A percentile compares a stretch with the other conserved stretches of the same genome.
Evolutionary conservation across 164 flowering plant genomes (phyloP).

Genomic region (Chimonanthus praecox): DNA sequence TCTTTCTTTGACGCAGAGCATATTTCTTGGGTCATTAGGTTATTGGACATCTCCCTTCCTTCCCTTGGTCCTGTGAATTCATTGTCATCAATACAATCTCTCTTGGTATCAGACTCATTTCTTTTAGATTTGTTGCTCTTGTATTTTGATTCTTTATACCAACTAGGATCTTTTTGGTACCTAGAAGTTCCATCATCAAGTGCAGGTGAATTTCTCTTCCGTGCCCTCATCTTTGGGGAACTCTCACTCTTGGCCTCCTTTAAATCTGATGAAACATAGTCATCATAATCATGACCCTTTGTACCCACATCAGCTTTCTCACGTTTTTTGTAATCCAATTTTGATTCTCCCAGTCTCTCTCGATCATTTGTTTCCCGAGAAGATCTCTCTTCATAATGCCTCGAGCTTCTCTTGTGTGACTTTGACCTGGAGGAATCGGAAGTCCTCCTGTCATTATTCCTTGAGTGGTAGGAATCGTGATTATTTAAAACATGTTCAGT

Average conservation of each 20-base stretch:
- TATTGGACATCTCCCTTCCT: too few species aligned
- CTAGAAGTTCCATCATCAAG: constrained; percentile 11
- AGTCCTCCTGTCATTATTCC: constrained; percentile 12
- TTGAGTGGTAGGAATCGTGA: constrained; percentile 10
- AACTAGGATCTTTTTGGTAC: neutral
- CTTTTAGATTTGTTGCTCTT: neutral
- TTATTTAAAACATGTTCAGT: constrained; percentile 7
- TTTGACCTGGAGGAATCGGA: constrained; percentile 12
- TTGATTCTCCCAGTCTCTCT: constrained; percentile 7
- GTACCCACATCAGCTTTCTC: constrained; percentile 6
- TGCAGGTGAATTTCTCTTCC: constrained; percentile 1
- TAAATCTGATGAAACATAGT: constrained; percentile 5
- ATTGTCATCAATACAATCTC: neutral
- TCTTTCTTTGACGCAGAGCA: too few species aligned
- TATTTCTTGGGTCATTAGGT: too few species aligned
- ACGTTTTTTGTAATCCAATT: neutral
- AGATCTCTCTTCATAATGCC: constrained; percentile 9
- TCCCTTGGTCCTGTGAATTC: too few species aligned
- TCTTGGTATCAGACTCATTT: neutral
- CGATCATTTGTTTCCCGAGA: constrained; percentile 8
- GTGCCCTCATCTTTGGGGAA: constrained; percentile 12
- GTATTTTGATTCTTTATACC: neutral
- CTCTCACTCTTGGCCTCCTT: neutral
- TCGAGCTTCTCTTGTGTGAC: constrained; percentile 15
- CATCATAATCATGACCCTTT: constrained; percentile 5